Evolutionary conservation across 2,329 filamentous ascomycete genomes (phyloP).

Genomic region (Nemania serpens): DNA sequence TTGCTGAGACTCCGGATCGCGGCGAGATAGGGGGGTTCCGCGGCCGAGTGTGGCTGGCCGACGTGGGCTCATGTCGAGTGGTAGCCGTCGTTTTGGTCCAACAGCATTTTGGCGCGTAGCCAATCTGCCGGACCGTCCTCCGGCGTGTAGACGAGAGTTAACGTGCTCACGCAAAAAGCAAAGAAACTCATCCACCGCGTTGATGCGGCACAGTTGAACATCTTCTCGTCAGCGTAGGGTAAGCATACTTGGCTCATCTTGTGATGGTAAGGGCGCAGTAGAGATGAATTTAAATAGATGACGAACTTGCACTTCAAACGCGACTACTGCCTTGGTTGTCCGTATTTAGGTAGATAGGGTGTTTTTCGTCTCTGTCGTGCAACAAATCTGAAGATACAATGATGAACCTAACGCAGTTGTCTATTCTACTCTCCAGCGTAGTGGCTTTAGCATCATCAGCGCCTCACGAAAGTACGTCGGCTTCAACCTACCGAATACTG

Average conservation of each 20-base stretch:
- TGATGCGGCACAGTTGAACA: constrained; percentile 5
- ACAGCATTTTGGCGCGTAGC: constrained; percentile 56
- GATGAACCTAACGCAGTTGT: background rate
- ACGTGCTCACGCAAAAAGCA: constrained; percentile 36
- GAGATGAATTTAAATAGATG: background rate
- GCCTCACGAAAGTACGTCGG: background rate
- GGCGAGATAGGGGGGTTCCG: constrained; percentile 50
- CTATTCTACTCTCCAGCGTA: background rate
- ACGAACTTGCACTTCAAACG: background rate
- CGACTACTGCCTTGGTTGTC: background rate
- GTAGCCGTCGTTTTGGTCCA: constrained; percentile 54
- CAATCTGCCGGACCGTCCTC: constrained; percentile 50
- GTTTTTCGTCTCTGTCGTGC: background rate
- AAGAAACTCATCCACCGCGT: background rate
- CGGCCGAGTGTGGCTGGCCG: constrained; percentile 48
- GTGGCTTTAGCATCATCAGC: constrained; percentile 4
- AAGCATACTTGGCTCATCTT: too few relatives aligned
- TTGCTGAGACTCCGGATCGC: constrained; percentile 50
- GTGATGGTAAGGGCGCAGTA: background rate
- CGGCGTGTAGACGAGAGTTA: constrained; percentile 52
- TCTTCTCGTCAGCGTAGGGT: constrained; percentile 9
- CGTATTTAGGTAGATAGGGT: background rate
- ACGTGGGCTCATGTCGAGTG: constrained; percentile 51
- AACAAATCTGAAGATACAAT: background rate
- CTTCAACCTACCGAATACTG: background rate